Conservation (phyloP, 1,139 yeast genomes). For the Nadsonia starkeyi-henricii region DNA sequence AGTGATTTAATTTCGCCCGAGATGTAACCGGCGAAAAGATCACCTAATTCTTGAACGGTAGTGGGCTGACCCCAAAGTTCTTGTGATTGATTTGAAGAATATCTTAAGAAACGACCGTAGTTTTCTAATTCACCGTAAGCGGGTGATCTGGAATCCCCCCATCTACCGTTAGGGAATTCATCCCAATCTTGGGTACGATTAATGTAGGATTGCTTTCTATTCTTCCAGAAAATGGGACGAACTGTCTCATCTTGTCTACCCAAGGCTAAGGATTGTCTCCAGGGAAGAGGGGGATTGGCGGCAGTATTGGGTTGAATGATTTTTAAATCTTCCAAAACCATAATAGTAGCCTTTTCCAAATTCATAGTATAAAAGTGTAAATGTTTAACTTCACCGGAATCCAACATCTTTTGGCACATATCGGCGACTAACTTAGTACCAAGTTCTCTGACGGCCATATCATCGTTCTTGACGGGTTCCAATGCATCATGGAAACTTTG, state of each 20-base stretch:
- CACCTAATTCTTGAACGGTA: constrained; percentile 41
- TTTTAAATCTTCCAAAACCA: constrained; percentile 62
- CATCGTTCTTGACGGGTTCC: constrained; percentile 84
- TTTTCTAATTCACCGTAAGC: constrained; percentile 81
- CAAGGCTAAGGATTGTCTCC: constrained; percentile 84
- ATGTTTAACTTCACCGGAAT: constrained; percentile 64
- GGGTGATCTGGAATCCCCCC: constrained; percentile 91
- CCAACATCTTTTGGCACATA: constrained; percentile 63
- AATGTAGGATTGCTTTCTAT: constrained; percentile 80
- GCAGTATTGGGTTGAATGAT: constrained; percentile 5
- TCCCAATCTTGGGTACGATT: constrained; percentile 90
- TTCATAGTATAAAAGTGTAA: constrained; percentile 95
- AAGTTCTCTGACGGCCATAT: constrained; percentile 68
- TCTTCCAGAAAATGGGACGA: constrained; percentile 94
- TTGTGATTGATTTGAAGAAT: constrained; percentile 49
- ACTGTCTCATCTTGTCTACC: constrained; percentile 70
- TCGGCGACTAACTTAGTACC: constrained; percentile 77
- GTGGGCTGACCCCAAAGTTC: constrained; percentile 83
- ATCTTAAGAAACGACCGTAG: constrained; percentile 37
- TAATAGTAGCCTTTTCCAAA: constrained; percentile 75
- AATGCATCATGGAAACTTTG: constrained; percentile 52
- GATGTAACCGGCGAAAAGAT: constrained; percentile 50
- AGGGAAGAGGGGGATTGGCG: constrained; percentile 38
- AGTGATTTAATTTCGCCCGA: constrained; percentile 57
- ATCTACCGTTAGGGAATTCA: constrained; percentile 89